Percentiles rank a stretch among this genome's conserved stretches.
These are phyloP conservation scores for Zygosaccharomyces pseudobailii DNA, from an alignment of 1,139 yeast species.

Conservation along the genomic window DNA sequence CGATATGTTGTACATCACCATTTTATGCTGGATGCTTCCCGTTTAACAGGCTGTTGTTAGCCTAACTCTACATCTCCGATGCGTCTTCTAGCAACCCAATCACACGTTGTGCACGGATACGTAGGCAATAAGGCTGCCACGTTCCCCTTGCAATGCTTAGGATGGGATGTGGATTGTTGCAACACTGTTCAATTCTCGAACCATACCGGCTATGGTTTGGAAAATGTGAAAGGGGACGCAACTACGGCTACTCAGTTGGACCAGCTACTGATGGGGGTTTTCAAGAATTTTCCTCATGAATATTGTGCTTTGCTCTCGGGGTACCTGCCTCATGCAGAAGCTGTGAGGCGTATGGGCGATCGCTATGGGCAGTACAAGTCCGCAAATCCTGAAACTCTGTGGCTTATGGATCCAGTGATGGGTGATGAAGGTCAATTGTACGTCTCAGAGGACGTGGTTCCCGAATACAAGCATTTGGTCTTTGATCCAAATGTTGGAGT, in stretches of 20 bases:
- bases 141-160: constrained; percentile 69
- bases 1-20: not conserved
- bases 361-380: constrained; percentile 16
- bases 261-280: constrained; percentile 32
- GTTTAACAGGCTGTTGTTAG: not conserved
- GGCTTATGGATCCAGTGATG: constrained; percentile 88
- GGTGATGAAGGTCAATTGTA: constrained; percentile 88
- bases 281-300: constrained; percentile 15
- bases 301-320: constrained; percentile 70
- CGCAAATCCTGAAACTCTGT: constrained; percentile 31
- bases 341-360: constrained; percentile 41
- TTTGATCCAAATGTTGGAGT: constrained; percentile 50
- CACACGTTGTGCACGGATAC: constrained; percentile 84
- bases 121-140: constrained; percentile 80
- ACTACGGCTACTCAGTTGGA: constrained; percentile 44
- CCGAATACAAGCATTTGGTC: constrained; percentile 46
- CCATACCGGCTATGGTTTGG: constrained; percentile 73
- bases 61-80: not conserved
- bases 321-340: constrained; percentile 55
- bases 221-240: constrained; percentile 43
- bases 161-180: constrained; percentile 82
- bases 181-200: constrained; percentile 79
- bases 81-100: constrained; percentile 38
- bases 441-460: constrained; percentile 66
- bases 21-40: not conserved